These are phyloP conservation scores for Chlamydomonas incerta DNA, from an alignment of 139 green algal genomes.

Conservation along the genomic window DNA sequence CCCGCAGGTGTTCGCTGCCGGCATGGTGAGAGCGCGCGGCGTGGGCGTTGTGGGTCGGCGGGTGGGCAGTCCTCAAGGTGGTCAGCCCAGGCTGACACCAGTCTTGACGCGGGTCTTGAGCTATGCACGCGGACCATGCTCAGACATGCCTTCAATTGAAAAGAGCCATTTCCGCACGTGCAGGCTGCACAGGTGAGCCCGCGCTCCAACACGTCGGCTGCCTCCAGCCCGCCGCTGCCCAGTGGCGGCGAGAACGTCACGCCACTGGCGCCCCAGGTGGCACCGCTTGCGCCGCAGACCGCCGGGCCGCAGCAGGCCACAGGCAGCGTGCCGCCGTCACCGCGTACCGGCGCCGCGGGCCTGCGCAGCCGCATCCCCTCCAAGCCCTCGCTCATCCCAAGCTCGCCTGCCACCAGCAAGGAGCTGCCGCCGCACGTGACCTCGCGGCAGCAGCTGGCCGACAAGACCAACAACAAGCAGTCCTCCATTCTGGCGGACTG, in stretches of 20 bases:
- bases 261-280: not conserved
- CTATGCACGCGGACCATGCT: too few species aligned
- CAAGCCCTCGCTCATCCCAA: constrained; percentile 11
- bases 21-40: too few species aligned
- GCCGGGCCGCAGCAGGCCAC: too few species aligned
- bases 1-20: constrained; percentile 45
- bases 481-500: constrained; percentile 19
- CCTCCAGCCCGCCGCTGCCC: not conserved
- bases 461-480: constrained; percentile 24
- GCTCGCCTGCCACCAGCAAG: constrained; percentile 33
- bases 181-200: not conserved
- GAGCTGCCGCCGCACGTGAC: not conserved
- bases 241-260: not conserved
- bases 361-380: constrained; percentile 40
- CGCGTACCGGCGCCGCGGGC: constrained; percentile 2
- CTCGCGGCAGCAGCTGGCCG: constrained; percentile 4
- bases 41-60: too few species aligned
- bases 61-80: too few species aligned
- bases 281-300: too few species aligned
- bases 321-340: not conserved
- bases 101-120: too few species aligned
- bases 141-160: too few species aligned
- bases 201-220: not conserved
- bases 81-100: too few species aligned
- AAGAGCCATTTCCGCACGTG: not conserved